Percentiles rank a stretch among this genome's conserved stretches.
These are phyloP conservation scores for Hyaloraphidium curvatum DNA, from an alignment of 192 early-diverging fungal genomes.

Conservation along the genomic window DNA sequence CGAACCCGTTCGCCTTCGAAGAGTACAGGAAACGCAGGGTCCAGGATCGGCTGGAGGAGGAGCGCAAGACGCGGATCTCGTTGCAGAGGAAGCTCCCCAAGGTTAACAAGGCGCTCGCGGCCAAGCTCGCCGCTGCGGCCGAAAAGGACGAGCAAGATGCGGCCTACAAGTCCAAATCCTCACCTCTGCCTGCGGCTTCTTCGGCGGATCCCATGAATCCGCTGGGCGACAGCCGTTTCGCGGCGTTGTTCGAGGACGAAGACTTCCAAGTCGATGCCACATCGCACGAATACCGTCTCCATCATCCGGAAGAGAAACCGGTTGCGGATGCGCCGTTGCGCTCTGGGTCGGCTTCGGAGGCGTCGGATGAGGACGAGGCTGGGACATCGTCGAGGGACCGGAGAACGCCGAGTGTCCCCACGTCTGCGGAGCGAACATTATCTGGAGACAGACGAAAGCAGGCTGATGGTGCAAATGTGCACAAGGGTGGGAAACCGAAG, in stretches of 20 bases:
- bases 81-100: slow-evolving; percentile 62
- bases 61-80: slow-evolving; percentile 69
- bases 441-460: no score
- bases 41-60: slow-evolving; percentile 63
- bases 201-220: slow-evolving; percentile 22
- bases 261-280: slow-evolving; percentile 81
- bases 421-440: no score
- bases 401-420: no score
- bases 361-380: no score
- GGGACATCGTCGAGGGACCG: no score
- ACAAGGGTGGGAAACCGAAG: no score
- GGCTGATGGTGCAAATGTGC: no score
- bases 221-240: slow-evolving; percentile 72
- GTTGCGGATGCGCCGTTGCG: no score
- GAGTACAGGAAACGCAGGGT: slow-evolving; percentile 66
- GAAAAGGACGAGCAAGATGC: slow-evolving; percentile 24
- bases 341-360: no score
- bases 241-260: slow-evolving; percentile 66
- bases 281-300: slow-evolving; percentile 59
- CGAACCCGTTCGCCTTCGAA: slow-evolving; percentile 89
- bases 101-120: slow-evolving; percentile 78
- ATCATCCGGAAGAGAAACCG: slow-evolving; percentile 32
- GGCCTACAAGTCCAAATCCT: slow-evolving; percentile 16
- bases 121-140: slow-evolving; percentile 20
- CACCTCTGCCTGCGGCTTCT: not conserved